A percentile compares a stretch with the other conserved stretches of the same genome.
Conservation (phyloP, 441 rosid species). For the Populus hybrid region DNA sequence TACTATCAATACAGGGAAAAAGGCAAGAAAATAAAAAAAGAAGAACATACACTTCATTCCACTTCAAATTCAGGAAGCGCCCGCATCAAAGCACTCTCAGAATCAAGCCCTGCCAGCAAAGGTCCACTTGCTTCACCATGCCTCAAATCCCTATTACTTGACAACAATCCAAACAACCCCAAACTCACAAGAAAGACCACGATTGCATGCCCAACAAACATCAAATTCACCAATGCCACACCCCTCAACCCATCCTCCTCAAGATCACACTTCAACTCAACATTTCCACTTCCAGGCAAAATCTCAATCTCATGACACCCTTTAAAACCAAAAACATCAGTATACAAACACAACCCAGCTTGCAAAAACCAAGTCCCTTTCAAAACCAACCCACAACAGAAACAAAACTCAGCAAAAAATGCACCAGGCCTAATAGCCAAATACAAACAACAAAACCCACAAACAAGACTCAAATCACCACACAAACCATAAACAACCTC, state of each 20-base stretch:
- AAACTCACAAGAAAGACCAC: constrained; percentile 37
- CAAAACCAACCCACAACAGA: constrained; percentile 49
- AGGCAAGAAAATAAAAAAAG: not conserved
- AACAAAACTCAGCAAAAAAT: constrained; percentile 47
- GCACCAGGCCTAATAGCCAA: constrained; percentile 47
- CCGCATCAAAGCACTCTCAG: constrained; percentile 28
- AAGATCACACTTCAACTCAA: constrained; percentile 47
- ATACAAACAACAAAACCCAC: constrained; percentile 49
- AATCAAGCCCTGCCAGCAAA: constrained; percentile 46
- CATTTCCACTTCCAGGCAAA: constrained; percentile 26
- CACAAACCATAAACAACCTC: constrained; percentile 35
- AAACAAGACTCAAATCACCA: constrained; percentile 44
- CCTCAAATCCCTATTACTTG: constrained; percentile 36
- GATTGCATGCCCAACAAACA: constrained; percentile 50
- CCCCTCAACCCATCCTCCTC: constrained; percentile 58
- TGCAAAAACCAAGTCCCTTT: constrained; percentile 60
- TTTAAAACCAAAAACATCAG: constrained; percentile 41
- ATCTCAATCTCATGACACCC: constrained; percentile 41
- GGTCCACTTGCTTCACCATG: constrained; percentile 47
- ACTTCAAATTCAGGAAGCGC: constrained; percentile 40
- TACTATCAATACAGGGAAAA: constrained; percentile 3
- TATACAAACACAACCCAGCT: constrained; percentile 47
- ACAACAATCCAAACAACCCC: constrained; percentile 39
- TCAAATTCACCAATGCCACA: constrained; percentile 46
- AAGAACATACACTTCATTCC: constrained; percentile 37